Percentiles rank a stretch among this genome's conserved stretches.
These are phyloP conservation scores for Ricinus communis DNA, from an alignment of 345 rosid genomes.

Conservation along the genomic window DNA sequence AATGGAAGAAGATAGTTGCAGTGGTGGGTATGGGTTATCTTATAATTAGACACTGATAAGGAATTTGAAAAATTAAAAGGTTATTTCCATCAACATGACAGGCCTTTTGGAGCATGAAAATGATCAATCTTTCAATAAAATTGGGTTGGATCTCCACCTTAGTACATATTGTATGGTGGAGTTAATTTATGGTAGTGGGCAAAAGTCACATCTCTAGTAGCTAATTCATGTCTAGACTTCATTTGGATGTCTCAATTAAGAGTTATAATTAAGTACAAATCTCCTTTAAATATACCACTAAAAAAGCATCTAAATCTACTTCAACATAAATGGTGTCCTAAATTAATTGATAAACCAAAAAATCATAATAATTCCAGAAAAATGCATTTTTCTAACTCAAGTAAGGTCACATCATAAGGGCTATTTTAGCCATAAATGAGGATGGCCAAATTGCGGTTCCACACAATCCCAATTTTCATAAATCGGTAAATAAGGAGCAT, in stretches of 20 bases:
- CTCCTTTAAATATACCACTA: background rate
- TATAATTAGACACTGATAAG: background rate
- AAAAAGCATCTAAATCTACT: too few relatives aligned
- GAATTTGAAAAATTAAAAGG: background rate
- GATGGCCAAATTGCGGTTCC: too few relatives aligned
- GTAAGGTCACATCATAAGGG: too few relatives aligned
- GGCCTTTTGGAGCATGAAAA: background rate
- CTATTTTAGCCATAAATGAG: too few relatives aligned
- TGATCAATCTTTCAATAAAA: background rate
- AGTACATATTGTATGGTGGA: background rate
- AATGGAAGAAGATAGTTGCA: background rate
- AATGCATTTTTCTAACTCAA: too few relatives aligned
- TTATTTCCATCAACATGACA: background rate
- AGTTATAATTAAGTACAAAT: background rate
- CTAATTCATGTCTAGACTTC: background rate
- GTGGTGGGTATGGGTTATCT: background rate
- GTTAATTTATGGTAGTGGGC: background rate
- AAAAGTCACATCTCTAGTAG: conserved; percentile 9
- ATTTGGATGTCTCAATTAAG: background rate
- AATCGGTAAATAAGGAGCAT: too few relatives aligned
- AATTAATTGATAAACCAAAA: too few relatives aligned
- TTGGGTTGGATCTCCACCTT: background rate
- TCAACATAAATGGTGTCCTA: too few relatives aligned
- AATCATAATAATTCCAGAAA: too few relatives aligned
- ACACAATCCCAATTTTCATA: too few relatives aligned